Percentiles rank a stretch among this genome's conserved stretches.
Conservation (phyloP, 768 basidiomycete species). For the Mycena albidolilacea region DNA sequence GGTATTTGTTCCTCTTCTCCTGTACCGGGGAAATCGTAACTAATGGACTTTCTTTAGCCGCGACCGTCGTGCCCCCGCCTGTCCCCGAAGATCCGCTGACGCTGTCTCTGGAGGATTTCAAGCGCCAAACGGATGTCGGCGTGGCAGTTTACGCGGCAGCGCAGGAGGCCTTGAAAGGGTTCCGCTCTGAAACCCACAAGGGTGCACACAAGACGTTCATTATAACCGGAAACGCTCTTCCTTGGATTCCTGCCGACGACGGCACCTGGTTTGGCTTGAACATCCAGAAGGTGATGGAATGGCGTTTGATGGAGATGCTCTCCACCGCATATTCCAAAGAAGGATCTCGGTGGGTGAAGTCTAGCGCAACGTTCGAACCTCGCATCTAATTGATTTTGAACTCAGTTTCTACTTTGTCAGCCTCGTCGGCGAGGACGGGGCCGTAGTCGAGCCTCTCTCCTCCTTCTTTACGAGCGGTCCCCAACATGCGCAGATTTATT, state of each 20-base stretch:
- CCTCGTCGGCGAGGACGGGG: conserved; percentile 44
- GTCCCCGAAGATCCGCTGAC: conserved; percentile 43
- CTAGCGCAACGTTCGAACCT: too few species aligned
- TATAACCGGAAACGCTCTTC: conserved; percentile 49
- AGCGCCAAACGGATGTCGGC: conserved; percentile 34
- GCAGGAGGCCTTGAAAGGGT: conserved; percentile 46
- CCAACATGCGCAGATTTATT: conserved; percentile 46
- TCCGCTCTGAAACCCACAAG: conserved; percentile 39
- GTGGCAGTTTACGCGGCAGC: conserved; percentile 44
- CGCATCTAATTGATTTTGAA: not conserved
- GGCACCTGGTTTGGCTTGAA: conserved; percentile 35
- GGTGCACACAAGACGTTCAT: conserved; percentile 50
- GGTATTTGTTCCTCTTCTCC: not conserved
- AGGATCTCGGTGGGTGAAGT: conserved; percentile 40
- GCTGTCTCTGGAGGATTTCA: conserved; percentile 42
- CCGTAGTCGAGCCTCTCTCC: conserved; percentile 17
- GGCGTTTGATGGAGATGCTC: conserved; percentile 44
- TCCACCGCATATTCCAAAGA: conserved; percentile 42
- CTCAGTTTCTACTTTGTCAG: conserved; percentile 48
- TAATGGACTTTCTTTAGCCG: not conserved
- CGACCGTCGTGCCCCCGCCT: not conserved
- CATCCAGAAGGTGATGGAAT: conserved; percentile 44
- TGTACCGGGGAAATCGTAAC: too few species aligned
- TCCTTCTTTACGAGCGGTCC: conserved; percentile 45
- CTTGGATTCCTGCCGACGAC: conserved; percentile 36